Evolutionary conservation across 495 filamentous ascomycete species (phyloP).

Genomic region (Penicillium chermesinum): DNA sequence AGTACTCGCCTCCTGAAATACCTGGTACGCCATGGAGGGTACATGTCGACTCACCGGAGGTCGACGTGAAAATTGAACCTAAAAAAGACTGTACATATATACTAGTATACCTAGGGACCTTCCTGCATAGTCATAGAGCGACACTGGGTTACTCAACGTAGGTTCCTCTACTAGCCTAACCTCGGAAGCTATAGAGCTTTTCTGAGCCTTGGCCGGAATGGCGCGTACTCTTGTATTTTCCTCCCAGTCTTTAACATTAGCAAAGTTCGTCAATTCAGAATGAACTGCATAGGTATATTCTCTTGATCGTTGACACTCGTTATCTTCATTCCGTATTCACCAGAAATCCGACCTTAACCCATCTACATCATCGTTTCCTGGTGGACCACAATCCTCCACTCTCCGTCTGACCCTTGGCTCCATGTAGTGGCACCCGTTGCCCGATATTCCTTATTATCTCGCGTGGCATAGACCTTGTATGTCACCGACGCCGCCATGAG

Average conservation of each 20-base stretch:
- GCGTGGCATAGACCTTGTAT: conserved; percentile 29
- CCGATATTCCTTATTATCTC: conserved; percentile 24
- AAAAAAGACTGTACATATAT: background rate
- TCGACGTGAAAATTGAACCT: background rate
- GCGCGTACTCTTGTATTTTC: too few relatives aligned
- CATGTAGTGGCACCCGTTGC: conserved; percentile 38
- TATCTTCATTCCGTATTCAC: background rate
- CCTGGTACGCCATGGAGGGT: background rate
- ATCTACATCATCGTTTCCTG: conserved; percentile 34
- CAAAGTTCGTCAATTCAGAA: conserved; percentile 4
- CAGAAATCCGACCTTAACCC: background rate
- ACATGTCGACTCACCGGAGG: background rate
- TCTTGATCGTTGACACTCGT: background rate
- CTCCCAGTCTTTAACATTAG: too few relatives aligned
- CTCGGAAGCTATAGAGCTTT: too few relatives aligned
- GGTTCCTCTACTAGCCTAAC: too few relatives aligned
- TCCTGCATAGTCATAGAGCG: too few relatives aligned
- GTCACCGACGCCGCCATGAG: conserved; percentile 42
- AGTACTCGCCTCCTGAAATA: too few relatives aligned
- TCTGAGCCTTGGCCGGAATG: too few relatives aligned
- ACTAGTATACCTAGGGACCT: background rate
- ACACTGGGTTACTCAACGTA: too few relatives aligned
- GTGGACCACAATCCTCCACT: conserved; percentile 38
- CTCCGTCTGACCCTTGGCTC: conserved; percentile 42
- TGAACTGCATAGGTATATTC: background rate